Base-by-base conservation (phyloP, 192 early-diverging fungal species). In the Gaertneriomyces semiglobifer region DNA sequence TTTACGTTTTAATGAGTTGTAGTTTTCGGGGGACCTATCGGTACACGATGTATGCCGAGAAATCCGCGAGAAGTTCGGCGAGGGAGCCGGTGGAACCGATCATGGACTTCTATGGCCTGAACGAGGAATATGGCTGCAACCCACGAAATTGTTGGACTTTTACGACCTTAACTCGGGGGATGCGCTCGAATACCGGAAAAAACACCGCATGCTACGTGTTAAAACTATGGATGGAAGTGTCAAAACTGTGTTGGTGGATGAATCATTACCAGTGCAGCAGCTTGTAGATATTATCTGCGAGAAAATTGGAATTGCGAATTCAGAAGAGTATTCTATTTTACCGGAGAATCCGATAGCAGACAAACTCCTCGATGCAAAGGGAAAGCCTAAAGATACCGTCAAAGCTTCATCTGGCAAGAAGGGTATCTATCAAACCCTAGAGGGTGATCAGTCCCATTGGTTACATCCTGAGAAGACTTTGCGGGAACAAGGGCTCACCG, bases 121-220 rank as follows among this genome's bases (percentile, higher is more conserved):
- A 7, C 60, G 65, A 38, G 74, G 79, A 18, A 80, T 79, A 71
- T 86, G 84, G 84, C 74, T 86, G 14, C 53, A 58, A 14, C 63
- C 74, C 10, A 66, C 60, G 41, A 85, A 83, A 63, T 62, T 81
- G n/a, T 63, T 86, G 14, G 84, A 83, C 50, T 83, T 70, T 54
- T 86, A 86, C 66, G 83, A 86, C 47, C 58, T 86, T 7, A 81
- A 75, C 63, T 66, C 75, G 6, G 81, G 81, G 10, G 84, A 86
- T 54, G 42, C 65, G 10, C 68, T 86, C 1, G 81, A 86, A 62
- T 84, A 76, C 62, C 77, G 80, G 41, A 86, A 86, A 63, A 86
- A 84, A 65, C 83, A 85, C 60, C 70, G 82, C 18, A 60, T 66
- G 3, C 62, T 86, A 4, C 74, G 76, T 72, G 84, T 86, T 9